Evolutionary conservation across 2,329 filamentous ascomycete genomes (phyloP), one percentile per base, ranked within the genome.

Genomic region (Zymoseptoria crescenta): DNA sequence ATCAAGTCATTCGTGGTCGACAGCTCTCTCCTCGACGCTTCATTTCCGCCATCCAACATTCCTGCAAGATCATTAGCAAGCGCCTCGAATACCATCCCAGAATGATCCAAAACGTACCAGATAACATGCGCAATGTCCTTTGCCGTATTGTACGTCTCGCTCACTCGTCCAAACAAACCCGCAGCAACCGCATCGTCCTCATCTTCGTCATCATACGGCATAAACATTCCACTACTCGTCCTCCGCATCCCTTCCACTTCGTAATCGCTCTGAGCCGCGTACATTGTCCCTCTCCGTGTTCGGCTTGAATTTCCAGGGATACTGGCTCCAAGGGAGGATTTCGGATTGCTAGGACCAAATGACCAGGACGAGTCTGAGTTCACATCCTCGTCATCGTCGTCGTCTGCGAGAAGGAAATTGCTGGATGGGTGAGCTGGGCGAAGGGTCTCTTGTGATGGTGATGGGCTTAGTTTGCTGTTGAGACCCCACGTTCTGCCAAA

Each of bases 181-280:
- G 80, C 74, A 7, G 76, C 74, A 58, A 72, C 69, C 2, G 77
- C 73, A 49, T 80, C 71, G 74, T 83, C 80, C 64, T 91, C 88
- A 61, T 85, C 85, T 66, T 91, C 87, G 16, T 69, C 62, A 66
- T 91, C 88, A 67, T 87, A 88, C 7, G 91, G 89, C 88, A 95
- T 92, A 68, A 96, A 88, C 89, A 96, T 95, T 66, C 91, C 91
- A 48, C 90, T 94, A 55, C 85, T 80, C 20, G 90, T 95, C 65
- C 91, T 82, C 62, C 87, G 85, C 79, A 95, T 86, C 56, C 82
- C 78, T 49, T 84, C 82, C 52, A 85, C 79, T 29, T 84, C 81
- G 9, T 83, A 60, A 27, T 65, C 56, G 52, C 52, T 56, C 41
- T 73, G 61, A 48, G 59, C 29, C 54, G 67, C 56, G 28, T 53